These are phyloP conservation scores for Lepiota venenata DNA, from an alignment of 768 basidiomycete genomes.

Conservation along the genomic window DNA sequence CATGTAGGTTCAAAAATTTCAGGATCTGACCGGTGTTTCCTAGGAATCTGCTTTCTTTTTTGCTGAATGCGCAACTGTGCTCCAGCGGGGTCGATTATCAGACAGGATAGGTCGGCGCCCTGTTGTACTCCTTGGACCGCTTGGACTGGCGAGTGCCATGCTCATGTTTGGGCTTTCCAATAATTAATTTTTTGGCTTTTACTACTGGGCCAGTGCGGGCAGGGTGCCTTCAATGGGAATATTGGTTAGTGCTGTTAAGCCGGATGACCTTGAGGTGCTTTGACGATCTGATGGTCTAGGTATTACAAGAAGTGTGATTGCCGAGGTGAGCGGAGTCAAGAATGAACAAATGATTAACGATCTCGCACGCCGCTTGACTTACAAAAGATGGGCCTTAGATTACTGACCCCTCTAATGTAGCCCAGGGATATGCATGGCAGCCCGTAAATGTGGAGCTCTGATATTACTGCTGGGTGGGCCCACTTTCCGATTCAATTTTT, in stretches of 20 bases:
- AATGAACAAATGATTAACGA: not conserved
- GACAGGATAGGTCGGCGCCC: slow-evolving; percentile 33
- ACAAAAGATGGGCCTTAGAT: slow-evolving; percentile 16
- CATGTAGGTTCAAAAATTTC: not conserved
- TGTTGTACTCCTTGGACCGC: slow-evolving; percentile 28
- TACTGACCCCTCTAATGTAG: slow-evolving; percentile 25
- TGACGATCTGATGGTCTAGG: slow-evolving; percentile 15
- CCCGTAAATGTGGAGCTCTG: slow-evolving; percentile 25
- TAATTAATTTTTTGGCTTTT: slow-evolving; percentile 24
- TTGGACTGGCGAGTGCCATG: slow-evolving; percentile 28
- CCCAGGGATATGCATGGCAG: slow-evolving; percentile 20
- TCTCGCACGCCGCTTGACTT: not conserved
- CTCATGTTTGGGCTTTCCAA: slow-evolving; percentile 31
- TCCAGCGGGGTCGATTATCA: slow-evolving; percentile 32
- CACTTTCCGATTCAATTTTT: not conserved
- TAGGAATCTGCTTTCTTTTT: slow-evolving; percentile 34
- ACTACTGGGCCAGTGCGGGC: slow-evolving; percentile 20
- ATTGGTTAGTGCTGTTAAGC: slow-evolving; percentile 15
- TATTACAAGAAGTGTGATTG: slow-evolving; percentile 32
- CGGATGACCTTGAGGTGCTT: too few species aligned
- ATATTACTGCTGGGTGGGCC: slow-evolving; percentile 19
- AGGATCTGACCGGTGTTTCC: not conserved
- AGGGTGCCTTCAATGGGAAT: slow-evolving; percentile 31
- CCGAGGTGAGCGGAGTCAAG: slow-evolving; percentile 23
- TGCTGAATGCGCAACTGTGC: slow-evolving; percentile 28